Evolutionary conservation across 2,329 filamentous ascomycete species (phyloP), one percentile per base, ranked within the genome.

Genomic region (Dendrostoma leiphaemia): DNA sequence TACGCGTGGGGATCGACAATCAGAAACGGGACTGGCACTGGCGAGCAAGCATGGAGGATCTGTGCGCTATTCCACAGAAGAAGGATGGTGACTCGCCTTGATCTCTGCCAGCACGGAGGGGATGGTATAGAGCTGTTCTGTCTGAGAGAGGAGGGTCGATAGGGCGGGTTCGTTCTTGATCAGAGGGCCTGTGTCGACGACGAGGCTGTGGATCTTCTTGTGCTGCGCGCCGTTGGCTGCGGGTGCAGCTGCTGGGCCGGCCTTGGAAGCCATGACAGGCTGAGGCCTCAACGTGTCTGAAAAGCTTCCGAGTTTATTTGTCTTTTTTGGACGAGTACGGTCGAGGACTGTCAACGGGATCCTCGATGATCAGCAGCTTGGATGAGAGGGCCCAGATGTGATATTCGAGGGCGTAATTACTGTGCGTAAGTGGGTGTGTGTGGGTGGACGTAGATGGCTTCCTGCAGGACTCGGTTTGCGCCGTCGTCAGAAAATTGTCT

Each of bases 141-240:
- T 86, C 67, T 90, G 85, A 34, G 83, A 80, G 48, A 96, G 77
- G 10, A 99, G 83, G 0, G 89, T 90, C 43, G 90, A 95, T 23
- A 94, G 83, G 10, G 90, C 78, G 12, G 93, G 91, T 60, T 94
- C 88, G 73, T 97, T 97, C 68, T 93, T 93, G 70, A 99, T 92
- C 57, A 99, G 85, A 7, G 93, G 91, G 24, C 92, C 93, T 3
- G 94, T 89, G 68, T 99, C 94, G 61, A 99, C 81, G 26, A 97
- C 82, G 48, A 97, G 83, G 51, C 87, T 88, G 74, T 95, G 86
- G 47, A 96, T 84, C 0, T 86, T 81, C 68, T 92, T 96, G 61
- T 13, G 58, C 32, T 41, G 50, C 31, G 38, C 24, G 19, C 21
- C 15, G 23, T 34, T 13, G 40, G n/a, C 28, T 9, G 38, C 48